Percentiles rank a stretch among this genome's conserved stretches.
Evolutionary conservation across 1,139 yeast genomes (phyloP).

Genomic region (Geotrichum aggregatum): DNA sequence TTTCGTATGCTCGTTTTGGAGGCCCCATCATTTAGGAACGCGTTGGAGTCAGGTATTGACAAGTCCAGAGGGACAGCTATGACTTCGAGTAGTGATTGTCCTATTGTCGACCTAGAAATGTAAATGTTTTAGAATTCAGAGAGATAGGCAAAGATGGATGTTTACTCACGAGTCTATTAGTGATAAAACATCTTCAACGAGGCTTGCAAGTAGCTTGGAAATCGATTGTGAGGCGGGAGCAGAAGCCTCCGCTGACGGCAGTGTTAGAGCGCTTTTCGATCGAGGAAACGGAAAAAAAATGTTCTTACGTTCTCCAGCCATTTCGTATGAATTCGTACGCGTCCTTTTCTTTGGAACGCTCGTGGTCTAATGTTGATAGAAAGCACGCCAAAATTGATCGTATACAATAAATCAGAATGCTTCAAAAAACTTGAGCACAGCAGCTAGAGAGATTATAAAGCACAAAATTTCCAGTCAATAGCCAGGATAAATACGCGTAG

Average conservation of each 20-base stretch:
- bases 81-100: slow-evolving; percentile 10
- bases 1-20: slow-evolving; percentile 13
- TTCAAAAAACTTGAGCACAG: neutral
- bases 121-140: slow-evolving; percentile 4
- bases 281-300: neutral
- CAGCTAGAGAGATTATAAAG: neutral
- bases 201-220: slow-evolving; percentile 6
- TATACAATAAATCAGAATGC: neutral
- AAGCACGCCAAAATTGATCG: neutral
- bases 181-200: slow-evolving; percentile 16
- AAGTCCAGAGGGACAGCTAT: slow-evolving; percentile 20
- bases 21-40: slow-evolving; percentile 9
- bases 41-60: slow-evolving; percentile 13
- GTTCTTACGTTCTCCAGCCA: slow-evolving; percentile 8
- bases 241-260: neutral
- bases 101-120: slow-evolving; percentile 14
- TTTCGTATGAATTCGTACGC: slow-evolving; percentile 1
- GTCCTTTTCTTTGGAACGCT: neutral
- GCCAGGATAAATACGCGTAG: neutral
- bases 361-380: neutral
- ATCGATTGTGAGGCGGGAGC: slow-evolving; percentile 6
- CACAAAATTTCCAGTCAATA: neutral
- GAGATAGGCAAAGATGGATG: neutral
- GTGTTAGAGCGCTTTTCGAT: neutral
- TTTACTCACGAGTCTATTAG: slow-evolving; percentile 18